phyloP scores from a whole-genome alignment of 495 filamentous ascomycete genomes.

The Neurospora intermedia region DNA sequence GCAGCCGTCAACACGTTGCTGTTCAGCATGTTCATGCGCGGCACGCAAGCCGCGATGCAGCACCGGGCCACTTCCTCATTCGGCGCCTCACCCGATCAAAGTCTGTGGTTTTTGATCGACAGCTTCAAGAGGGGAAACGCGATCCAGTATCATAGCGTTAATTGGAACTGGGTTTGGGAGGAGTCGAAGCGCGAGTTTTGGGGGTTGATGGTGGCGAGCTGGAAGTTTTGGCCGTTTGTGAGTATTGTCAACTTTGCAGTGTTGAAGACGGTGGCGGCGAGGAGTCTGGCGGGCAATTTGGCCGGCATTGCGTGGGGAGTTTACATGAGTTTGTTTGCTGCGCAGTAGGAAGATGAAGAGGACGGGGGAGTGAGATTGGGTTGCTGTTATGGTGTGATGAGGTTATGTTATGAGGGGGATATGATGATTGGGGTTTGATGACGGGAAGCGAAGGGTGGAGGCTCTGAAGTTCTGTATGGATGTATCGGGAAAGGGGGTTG shows the following conservation, averaged over 20 bases:
- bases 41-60: conserved; percentile 29
- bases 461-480: not conserved
- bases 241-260: conserved; percentile 69
- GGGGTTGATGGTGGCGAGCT: conserved; percentile 59
- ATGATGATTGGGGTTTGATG: not conserved
- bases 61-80: conserved; percentile 4
- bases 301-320: conserved; percentile 81
- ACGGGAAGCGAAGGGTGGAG: not conserved
- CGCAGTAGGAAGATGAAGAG: conserved; percentile 11
- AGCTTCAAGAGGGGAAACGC: conserved; percentile 3
- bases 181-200: conserved; percentile 48
- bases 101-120: conserved; percentile 15
- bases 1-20: conserved; percentile 66
- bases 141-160: conserved; percentile 21
- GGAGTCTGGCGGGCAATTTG: conserved; percentile 66
- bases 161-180: conserved; percentile 23
- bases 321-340: conserved; percentile 61
- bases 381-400: not conserved
- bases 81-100: conserved; percentile 1
- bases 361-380: not conserved
- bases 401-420: not conserved
- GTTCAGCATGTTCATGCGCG: conserved; percentile 46
- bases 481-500: not conserved
- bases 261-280: conserved; percentile 57
- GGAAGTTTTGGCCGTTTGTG: conserved; percentile 79